Evolutionary conservation across 2,329 filamentous ascomycete genomes (phyloP), one percentile per base, ranked within the genome.

Genomic region (Fusarium falciforme): DNA sequence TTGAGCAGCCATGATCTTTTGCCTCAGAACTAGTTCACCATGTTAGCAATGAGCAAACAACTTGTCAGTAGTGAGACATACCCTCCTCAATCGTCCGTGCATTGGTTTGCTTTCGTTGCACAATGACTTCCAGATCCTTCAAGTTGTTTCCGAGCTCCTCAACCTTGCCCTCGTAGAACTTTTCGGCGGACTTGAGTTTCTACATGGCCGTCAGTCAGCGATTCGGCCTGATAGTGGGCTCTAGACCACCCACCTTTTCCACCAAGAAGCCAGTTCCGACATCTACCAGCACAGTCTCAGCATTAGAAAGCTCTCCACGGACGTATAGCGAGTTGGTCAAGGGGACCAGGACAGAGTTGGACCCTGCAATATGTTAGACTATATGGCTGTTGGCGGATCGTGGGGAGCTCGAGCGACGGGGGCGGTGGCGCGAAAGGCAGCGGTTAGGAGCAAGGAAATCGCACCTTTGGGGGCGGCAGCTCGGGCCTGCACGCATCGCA

Each of bases 301-400:
- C 88, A 82, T 92, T 90, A 54, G 93, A 89, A 44, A 98, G 87
- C 42, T 89, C 92, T 35, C 96, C 97, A 29, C 93, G 93, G 17
- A 99, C 96, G 83, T 99, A 99, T 33, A 99, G 89, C 1, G 95
- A 98, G 78, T 94, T 96, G 14, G 96, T 99, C 71, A 99, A 85
- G 0, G 97, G 96, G n/a, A 99, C 94, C 22, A 99, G 89, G 57
- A 98, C 93, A 9, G 84, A 87, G 82, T 90, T 87, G 59, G 80
- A 78, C 36, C 75, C 80, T 81, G 59, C 17, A 33, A 36, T 29
- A 59, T 59, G 72, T 78, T 55, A 78, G 67, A 49, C 1, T 29
- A 40, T 35, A 17, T 36, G 52, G 35, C 17, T 33, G 9, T 12
- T 64, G 29, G 52, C 4, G 25, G 14, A 36, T 49, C 29, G 20